Base-by-base conservation (phyloP, 1,284 basidiomycete species). In the Pisolithus thermaeus region DNA sequence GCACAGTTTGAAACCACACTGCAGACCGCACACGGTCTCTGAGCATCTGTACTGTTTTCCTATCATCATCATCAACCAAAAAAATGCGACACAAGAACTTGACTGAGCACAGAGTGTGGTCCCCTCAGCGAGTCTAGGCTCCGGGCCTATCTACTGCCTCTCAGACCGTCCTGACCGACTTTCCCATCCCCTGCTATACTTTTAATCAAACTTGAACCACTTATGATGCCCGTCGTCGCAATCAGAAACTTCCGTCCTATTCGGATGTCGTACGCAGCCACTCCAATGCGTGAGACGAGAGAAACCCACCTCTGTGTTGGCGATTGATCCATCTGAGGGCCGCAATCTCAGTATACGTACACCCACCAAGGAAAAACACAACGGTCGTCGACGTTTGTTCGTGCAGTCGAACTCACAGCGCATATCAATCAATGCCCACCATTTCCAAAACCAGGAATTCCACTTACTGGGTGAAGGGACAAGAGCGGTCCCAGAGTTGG, bases 361-460 rank as follows among this genome's bases (percentile, higher is more conserved):
- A 95, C 3, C 97, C 97, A 35, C 97, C 97, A n/a, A 99, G 73
- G 80, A 98, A 98, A 72, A 97, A 97, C 9, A 99, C 90, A 22
- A 97, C 81, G 1, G 93, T 97, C 3, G 89, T 97, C 3, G 80
- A 84, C 25, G 55, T 70, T 56, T 74, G 75, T 57, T 80, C 80
- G 52, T 68, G 70, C 20, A 75, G 64, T 52, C 72, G 71, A 54
- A 76, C 81, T 83, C 12, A 52, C 36, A 47, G 25, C 25, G 50
- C 38, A 30, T 55, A 27, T 30, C 42, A 43, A n/a, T 35, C 32
- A 35, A 35, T 35, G 32, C 11, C 14, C 16, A 28, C 8, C 53
- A 47, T 52, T 42, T 55, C 46, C 47, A 43, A 42, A 25, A 53
- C 48, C 43, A 42, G 51, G 18, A 44, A 35, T 32, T 60, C 45